Base-by-base conservation (phyloP, 2,329 filamentous ascomycete genomes). In the Scedosporium boydii region DNA sequence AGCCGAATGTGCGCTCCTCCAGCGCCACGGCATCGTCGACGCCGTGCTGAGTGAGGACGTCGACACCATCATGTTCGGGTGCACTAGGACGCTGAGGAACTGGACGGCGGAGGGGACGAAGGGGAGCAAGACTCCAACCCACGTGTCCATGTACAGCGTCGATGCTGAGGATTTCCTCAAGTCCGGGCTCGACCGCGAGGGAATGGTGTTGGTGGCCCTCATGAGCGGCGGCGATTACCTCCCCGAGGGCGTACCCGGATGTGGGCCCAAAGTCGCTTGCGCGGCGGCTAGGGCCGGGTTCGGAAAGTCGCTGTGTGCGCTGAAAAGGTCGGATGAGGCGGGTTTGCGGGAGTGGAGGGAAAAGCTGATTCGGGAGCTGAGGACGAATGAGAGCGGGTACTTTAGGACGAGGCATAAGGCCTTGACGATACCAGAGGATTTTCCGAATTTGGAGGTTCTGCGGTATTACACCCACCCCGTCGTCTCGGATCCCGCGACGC, bases 41-140 rank as follows among this genome's bases (percentile, higher is more conserved):
- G 93, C 91, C 0, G 95, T 98, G 1, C 80, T 99, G 68, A 97
- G 91, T 72, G 93, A 99, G 72, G 95, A 99, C 78, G 92, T 97
- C 53, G 95, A 99, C 72, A 95, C 93, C 1, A 84, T 98, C 69
- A 98, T 98, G 93, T 98, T 98, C 76, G 95, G 95, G 1, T 95
- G 91, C 66, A 87, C 84, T 0, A 76, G 85, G 44, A 93, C 89
- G 0, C 76, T 97, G 51, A 83, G 91, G 59, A 93, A 91, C 69
- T 97, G 91, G 87, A 90, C 90, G 0, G 82, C 89, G 3, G 91
- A 96, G 70, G 81, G 80, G 12, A 81, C 78, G 55, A 81, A 78
- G n/a, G 77, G 80, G 0, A 83, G 80, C 68, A 89, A 88, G 65
- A 78, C 80, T 0, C 90, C 92, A 0, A 97, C 93, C 0, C 95